Evolutionary conservation across 2,329 filamentous ascomycete genomes (phyloP).

Genomic region (Dactylellina haptotyla): DNA sequence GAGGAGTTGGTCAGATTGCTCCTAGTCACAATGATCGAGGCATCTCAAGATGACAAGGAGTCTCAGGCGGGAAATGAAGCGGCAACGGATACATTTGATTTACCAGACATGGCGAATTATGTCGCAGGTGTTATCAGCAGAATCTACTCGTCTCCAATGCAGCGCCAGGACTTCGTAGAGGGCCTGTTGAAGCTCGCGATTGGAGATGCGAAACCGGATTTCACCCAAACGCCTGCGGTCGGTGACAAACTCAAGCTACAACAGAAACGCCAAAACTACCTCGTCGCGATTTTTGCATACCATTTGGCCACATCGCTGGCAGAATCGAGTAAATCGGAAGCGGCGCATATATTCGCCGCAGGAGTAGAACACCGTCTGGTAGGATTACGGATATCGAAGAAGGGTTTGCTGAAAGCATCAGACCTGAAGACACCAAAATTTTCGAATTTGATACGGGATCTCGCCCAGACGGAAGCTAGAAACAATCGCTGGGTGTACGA

Average conservation of each 20-base stretch:
- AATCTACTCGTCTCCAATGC: slow-evolving; percentile 16
- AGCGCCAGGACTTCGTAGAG: slow-evolving; percentile 23
- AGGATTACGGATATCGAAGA: slow-evolving; percentile 41
- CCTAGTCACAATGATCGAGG: slow-evolving; percentile 42
- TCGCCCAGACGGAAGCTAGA: slow-evolving; percentile 38
- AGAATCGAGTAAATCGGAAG: slow-evolving; percentile 37
- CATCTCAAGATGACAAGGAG: slow-evolving; percentile 10
- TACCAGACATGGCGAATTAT: slow-evolving; percentile 34
- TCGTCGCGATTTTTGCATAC: slow-evolving; percentile 43
- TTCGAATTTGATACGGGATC: slow-evolving; percentile 40
- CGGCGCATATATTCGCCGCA: slow-evolving; percentile 16
- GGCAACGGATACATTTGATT: slow-evolving; percentile 27
- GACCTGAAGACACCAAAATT: slow-evolving; percentile 51
- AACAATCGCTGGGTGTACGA: slow-evolving; percentile 46
- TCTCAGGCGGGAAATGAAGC: neutral
- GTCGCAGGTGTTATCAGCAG: slow-evolving; percentile 13
- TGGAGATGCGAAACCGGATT: slow-evolving; percentile 15
- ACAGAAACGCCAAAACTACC: slow-evolving; percentile 47
- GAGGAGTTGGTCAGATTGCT: slow-evolving; percentile 40
- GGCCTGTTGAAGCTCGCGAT: slow-evolving; percentile 26
- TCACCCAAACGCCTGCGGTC: slow-evolving; percentile 17
- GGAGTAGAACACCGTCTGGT: slow-evolving; percentile 33
- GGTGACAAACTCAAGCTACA: slow-evolving; percentile 35
- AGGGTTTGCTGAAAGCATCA: slow-evolving; percentile 41
- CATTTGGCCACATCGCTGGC: slow-evolving; percentile 37